Percentiles rank a stretch among this genome's conserved stretches.
These are phyloP conservation scores for Tolypocladium cylindrosporum DNA, from an alignment of 2,329 filamentous ascomycete species.

Conservation along the genomic window DNA sequence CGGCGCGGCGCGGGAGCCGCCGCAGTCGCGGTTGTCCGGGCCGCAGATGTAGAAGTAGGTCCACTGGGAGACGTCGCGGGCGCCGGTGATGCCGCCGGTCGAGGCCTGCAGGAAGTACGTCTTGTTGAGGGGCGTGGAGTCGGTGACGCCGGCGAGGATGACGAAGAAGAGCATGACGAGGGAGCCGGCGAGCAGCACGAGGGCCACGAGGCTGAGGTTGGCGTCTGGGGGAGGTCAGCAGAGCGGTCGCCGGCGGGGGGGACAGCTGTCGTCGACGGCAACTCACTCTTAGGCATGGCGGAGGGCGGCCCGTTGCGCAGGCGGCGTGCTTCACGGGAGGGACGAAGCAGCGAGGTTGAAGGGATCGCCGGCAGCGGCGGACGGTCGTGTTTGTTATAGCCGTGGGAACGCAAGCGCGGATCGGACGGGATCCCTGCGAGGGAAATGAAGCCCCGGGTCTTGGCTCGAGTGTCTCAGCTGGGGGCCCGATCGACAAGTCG, in stretches of 20 bases:
- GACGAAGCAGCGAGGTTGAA: neutral
- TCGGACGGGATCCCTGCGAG: neutral
- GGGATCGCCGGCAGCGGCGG: neutral
- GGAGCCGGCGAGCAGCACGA: conserved; percentile 39
- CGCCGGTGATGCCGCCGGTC: conserved; percentile 61
- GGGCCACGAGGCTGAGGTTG: conserved; percentile 29
- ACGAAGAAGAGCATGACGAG: conserved; percentile 48
- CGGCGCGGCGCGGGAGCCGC: conserved; percentile 48
- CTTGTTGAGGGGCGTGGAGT: conserved; percentile 48
- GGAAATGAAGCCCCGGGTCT: neutral
- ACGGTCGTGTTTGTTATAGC: neutral
- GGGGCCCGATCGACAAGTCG: neutral
- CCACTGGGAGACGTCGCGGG: conserved; percentile 66
- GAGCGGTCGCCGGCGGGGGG: too few relatives aligned
- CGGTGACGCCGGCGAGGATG: conserved; percentile 44
- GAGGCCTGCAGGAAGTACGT: conserved; percentile 82
- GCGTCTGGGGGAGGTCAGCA: conserved; percentile 20
- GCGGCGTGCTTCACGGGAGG: neutral
- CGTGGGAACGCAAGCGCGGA: neutral
- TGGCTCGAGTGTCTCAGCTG: neutral
- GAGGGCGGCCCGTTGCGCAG: neutral
- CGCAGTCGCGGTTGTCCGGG: conserved; percentile 54
- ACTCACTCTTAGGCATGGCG: neutral
- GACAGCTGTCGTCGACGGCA: too few relatives aligned
- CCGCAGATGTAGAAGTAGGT: conserved; percentile 83